Evolutionary conservation across 495 filamentous ascomycete species (phyloP), one percentile per base, ranked within the genome.

Genomic region (Aspergillus leporis): DNA sequence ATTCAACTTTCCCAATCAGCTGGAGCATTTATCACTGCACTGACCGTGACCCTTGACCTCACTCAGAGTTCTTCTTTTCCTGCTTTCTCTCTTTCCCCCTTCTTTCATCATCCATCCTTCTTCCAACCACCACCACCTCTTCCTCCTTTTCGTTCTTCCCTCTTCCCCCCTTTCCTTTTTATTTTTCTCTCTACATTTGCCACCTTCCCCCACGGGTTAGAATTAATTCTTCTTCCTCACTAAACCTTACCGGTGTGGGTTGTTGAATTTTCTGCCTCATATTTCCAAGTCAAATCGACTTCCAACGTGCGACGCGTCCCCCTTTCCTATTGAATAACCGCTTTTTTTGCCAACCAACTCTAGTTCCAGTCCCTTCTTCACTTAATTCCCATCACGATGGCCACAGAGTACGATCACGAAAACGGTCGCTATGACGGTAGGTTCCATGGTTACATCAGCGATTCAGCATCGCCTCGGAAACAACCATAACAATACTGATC

Each of bases 331-430:
- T 47, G n/a, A 21, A 9, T 55, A 38, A 36, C 28, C 53, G 51
- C 28, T 48, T 58, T 47, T 52, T 18, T 30, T 63, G 40, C 31
- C 21, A 30, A 45, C 30, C 58, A 66, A 38, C 48, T 56, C 62
- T 53, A 61, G 41, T 59, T 61, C 47, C 38, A 38, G 30, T 58
- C 52, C 56, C 52, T 56, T 56, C 60, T 60, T 66, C 57, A 56
- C 61, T 60, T 31, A 66, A 51, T 47, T 30, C 40, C 45, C 49
- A 41, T 58, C 69, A 70, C 59, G 66, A 80, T 82, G 74, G 74
- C 80, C 62, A 89, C 91, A 82, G 91, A 96, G 67, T 94, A 92
- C 77, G 91, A 94, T 67, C 89, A 86, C 69, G 90, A 92, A 60
- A 90, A 87, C 71, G 86, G 90, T 76, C 89, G 88, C 61, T 94